Base-by-base conservation (phyloP, 1,284 basidiomycete species). In the Hypsizygus ulmarius region DNA sequence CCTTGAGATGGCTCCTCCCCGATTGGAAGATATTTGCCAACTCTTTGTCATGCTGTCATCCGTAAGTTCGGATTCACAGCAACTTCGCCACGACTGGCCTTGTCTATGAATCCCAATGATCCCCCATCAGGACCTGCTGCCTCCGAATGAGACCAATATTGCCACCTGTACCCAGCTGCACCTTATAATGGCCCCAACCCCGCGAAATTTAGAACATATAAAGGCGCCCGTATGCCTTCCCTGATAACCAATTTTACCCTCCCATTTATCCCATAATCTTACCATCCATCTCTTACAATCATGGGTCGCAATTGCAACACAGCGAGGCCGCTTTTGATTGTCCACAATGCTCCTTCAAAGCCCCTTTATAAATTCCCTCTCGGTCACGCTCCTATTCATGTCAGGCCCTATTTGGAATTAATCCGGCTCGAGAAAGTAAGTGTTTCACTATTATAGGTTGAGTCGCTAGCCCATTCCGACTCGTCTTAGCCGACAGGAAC, bases 361-460 rank as follows among this genome's bases (percentile, higher is more conserved):
- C 43, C 56, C 21, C 18, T 15, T 1, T 47, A 45, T 18, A 67
- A 63, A 47, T 65, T 65, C 50, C 66, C 64, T 35, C 60, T 72
- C 30, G 57, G 55, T 7, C 50, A 70, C 9, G 60, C 67, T 25
- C 56, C 71, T 3, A 50, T 54, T 21, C 14, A 50, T n/a, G 41
- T 63, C 15, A 63, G 68, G 14, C 73, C 75, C 0, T 79, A 77
- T 56, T 61, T 78, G 21, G 76, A 79, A 57, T 63, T 78, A 16
- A 76, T 77, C 27, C 67, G 77, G 45, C 56, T 78, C 14, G 74
- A 78, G 47, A 79, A 77, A 66, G 75, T 75, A 46, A 1, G 57
- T 3, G n/a, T 37, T 29, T 43, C 39, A 15, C 6, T 3, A 21
- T 25, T 11, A 21, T 9, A 15, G 18, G 29, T 45, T 34, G 53